Conservation (phyloP, 75 land plant species). For the Selaginella moellendorffii region DNA sequence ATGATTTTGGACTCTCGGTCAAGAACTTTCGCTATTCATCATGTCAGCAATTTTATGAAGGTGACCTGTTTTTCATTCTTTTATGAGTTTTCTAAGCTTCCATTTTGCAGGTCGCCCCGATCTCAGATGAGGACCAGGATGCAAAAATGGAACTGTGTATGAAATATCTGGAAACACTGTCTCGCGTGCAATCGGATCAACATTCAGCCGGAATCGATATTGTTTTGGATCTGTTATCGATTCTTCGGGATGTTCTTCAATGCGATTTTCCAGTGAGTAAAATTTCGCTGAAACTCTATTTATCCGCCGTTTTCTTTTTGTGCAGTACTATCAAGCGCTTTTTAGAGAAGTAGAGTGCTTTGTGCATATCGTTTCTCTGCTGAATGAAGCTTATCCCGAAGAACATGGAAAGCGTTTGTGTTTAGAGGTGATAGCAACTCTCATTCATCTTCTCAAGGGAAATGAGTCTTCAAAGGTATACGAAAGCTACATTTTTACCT, state of each 20-base stretch:
- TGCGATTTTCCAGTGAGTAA: constrained; percentile 38
- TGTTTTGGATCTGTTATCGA: constrained; percentile 50
- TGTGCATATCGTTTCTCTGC: constrained; percentile 84
- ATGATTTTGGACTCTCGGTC: constrained; percentile 63
- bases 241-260: constrained; percentile 57
- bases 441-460: constrained; percentile 53
- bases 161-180: constrained; percentile 71
- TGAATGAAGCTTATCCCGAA: constrained; percentile 53
- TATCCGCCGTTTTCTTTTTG: constrained; percentile 6
- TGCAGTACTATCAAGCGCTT: constrained; percentile 73
- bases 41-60: constrained; percentile 68
- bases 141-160: constrained; percentile 69
- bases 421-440: constrained; percentile 57
- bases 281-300: constrained; percentile 1
- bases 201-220: constrained; percentile 28
- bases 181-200: constrained; percentile 47
- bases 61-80: constrained; percentile 20
- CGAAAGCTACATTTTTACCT: neutral
- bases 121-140: constrained; percentile 45
- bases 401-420: constrained; percentile 47
- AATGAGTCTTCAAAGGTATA: constrained; percentile 80
- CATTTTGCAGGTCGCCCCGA: constrained; percentile 36
- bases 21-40: constrained; percentile 38
- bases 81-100: no score
- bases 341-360: constrained; percentile 94